phyloP scores from a whole-genome alignment of 108 stramenopile genomes.

The Skeletonema grethae region DNA sequence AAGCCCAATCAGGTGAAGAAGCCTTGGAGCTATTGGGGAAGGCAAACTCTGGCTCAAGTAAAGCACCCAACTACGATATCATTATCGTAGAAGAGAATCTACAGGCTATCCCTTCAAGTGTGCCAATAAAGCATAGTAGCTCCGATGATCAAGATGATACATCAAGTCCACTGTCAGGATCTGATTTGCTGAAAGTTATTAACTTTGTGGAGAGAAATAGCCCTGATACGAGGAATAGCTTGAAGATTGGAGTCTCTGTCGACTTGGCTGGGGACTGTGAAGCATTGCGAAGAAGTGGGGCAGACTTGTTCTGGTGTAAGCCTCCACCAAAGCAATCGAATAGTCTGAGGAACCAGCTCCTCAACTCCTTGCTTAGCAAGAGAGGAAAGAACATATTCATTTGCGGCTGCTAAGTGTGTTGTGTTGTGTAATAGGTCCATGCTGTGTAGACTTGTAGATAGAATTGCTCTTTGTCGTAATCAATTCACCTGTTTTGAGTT shows the following conservation, averaged over 20 bases:
- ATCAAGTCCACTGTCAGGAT: not conserved
- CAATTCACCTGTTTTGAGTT: too few species aligned
- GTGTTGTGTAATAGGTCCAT: not conserved
- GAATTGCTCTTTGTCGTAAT: too few species aligned
- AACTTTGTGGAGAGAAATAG: not conserved
- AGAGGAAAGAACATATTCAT: constrained; percentile 39
- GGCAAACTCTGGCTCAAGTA: not conserved
- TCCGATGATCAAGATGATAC: constrained; percentile 2
- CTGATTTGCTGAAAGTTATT: not conserved
- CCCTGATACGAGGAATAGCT: not conserved
- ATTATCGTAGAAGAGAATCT: constrained; percentile 32
- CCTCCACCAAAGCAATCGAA: constrained; percentile 29
- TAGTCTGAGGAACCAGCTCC: constrained; percentile 32
- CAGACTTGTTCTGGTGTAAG: constrained; percentile 39
- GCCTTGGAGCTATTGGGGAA: constrained; percentile 15
- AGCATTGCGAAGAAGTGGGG: constrained; percentile 20
- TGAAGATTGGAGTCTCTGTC: constrained; percentile 39
- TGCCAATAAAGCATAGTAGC: not conserved
- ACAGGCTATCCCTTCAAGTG: not conserved
- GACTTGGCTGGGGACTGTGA: constrained; percentile 38
- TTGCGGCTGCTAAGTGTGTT: constrained; percentile 30
- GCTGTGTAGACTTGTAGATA: too few species aligned
- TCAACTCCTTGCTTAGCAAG: constrained; percentile 38
- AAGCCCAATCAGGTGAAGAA: constrained; percentile 25
- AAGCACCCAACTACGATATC: constrained; percentile 23